Conservation (phyloP, 179 eudicot species). For the Corrigiola litoralis region DNA sequence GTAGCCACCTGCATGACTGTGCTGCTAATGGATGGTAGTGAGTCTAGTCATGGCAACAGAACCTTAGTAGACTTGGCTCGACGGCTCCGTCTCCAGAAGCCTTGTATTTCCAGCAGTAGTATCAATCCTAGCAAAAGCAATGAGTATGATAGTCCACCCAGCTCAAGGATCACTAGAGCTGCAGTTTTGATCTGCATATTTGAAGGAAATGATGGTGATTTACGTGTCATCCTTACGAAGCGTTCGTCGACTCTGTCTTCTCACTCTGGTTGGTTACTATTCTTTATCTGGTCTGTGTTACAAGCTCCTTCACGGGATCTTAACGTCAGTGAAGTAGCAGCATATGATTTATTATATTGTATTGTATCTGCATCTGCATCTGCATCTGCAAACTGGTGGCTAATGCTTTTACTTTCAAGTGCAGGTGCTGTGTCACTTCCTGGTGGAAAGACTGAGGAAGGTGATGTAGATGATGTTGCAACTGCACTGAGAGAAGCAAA, state of each 20-base stretch:
- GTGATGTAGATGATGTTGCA: constrained; percentile 49
- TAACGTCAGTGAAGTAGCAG: constrained; percentile 58
- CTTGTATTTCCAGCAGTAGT: neutral
- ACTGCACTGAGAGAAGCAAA: constrained; percentile 85
- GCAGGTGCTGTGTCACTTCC: too few species aligned
- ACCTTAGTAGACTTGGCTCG: constrained; percentile 31
- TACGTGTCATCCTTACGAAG: constrained; percentile 71
- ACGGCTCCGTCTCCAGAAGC: constrained; percentile 25
- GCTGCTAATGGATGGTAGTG: constrained; percentile 27
- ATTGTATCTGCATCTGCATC: too few species aligned
- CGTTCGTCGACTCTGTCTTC: constrained; percentile 59
- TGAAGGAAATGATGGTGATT: constrained; percentile 45
- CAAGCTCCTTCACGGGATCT: too few species aligned
- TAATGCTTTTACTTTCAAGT: too few species aligned
- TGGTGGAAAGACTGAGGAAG: constrained; percentile 79
- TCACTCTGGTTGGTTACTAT: constrained; percentile 45
- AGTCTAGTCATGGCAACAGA: constrained; percentile 9
- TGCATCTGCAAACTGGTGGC: too few species aligned
- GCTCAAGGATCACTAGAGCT: too few species aligned
- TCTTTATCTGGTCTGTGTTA: neutral
- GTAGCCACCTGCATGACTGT: neutral
- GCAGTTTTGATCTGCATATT: constrained; percentile 81
- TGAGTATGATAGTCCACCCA: too few species aligned
- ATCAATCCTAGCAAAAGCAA: too few species aligned
- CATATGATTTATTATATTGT: too few species aligned